Evolutionary conservation across 257 asterid genomes (phyloP).

Genomic region (Datura wrightii): DNA sequence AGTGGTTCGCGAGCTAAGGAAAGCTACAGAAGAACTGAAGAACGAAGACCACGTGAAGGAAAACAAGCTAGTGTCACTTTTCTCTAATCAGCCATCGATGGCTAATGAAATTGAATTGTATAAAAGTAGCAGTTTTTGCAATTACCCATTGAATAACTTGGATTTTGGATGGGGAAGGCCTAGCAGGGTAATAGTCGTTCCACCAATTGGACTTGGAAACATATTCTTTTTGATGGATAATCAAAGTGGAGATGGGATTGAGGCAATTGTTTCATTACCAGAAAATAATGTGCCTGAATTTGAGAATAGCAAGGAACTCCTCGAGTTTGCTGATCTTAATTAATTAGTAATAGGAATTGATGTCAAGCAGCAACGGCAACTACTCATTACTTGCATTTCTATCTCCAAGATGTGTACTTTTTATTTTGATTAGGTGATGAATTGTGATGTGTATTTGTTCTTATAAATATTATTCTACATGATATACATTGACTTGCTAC

Average conservation of each 20-base stretch:
- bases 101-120: neutral
- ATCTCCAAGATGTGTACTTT: too few species aligned
- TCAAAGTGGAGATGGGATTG: conserved; percentile 1
- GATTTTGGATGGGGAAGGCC: conserved; percentile 8
- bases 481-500: too few species aligned
- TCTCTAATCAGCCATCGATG: neutral
- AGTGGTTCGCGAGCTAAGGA: neutral
- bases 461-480: too few species aligned
- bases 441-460: too few species aligned
- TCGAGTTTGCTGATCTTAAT: neutral
- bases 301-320: neutral
- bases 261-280: conserved; percentile 11
- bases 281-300: neutral
- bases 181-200: neutral
- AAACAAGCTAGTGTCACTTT: neutral
- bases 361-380: too few species aligned
- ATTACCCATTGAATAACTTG: conserved; percentile 8
- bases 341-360: too few species aligned
- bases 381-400: too few species aligned
- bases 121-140: neutral
- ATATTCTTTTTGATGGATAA: neutral
- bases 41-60: neutral
- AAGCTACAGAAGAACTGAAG: neutral
- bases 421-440: too few species aligned
- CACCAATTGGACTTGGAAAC: neutral